Evolutionary conservation across 768 basidiomycete genomes (phyloP).

Genomic region (Suillus paluster): DNA sequence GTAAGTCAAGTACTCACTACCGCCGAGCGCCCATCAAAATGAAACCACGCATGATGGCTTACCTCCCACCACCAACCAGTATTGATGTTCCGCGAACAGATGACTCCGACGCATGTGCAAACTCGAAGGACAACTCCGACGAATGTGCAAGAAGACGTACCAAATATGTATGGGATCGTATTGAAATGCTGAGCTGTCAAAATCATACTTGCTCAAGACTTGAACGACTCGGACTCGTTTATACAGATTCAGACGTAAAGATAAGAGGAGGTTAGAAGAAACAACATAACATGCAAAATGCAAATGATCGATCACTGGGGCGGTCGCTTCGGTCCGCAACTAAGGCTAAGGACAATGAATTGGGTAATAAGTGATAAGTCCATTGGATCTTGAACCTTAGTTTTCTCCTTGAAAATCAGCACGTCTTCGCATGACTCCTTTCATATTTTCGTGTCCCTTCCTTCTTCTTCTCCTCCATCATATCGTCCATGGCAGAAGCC

Average conservation of each 20-base stretch:
- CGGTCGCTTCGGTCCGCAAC: slow-evolving; percentile 2
- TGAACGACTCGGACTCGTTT: no score
- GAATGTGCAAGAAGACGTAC: neutral
- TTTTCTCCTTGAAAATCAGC: slow-evolving; percentile 4
- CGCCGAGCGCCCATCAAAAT: neutral
- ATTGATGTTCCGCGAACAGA: slow-evolving; percentile 8
- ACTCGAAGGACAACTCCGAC: neutral
- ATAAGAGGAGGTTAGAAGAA: no score
- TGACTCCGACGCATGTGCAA: slow-evolving; percentile 1
- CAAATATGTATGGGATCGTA: no score
- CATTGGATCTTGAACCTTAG: neutral
- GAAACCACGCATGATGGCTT: neutral
- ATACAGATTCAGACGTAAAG: slow-evolving; percentile 2
- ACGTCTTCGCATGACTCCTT: slow-evolving; percentile 21
- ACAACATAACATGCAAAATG: no score
- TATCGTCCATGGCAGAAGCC: slow-evolving; percentile 28
- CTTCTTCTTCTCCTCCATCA: slow-evolving; percentile 12
- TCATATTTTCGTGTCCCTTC: slow-evolving; percentile 12
- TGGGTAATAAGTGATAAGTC: slow-evolving; percentile 1
- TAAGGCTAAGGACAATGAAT: neutral
- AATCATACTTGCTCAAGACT: no score
- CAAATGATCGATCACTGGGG: neutral
- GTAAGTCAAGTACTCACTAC: neutral
- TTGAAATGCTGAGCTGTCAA: no score
- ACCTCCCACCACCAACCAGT: neutral